Conservation (phyloP, 2,329 filamentous ascomycete species). For the Ceratocystis albifundus region DNA sequence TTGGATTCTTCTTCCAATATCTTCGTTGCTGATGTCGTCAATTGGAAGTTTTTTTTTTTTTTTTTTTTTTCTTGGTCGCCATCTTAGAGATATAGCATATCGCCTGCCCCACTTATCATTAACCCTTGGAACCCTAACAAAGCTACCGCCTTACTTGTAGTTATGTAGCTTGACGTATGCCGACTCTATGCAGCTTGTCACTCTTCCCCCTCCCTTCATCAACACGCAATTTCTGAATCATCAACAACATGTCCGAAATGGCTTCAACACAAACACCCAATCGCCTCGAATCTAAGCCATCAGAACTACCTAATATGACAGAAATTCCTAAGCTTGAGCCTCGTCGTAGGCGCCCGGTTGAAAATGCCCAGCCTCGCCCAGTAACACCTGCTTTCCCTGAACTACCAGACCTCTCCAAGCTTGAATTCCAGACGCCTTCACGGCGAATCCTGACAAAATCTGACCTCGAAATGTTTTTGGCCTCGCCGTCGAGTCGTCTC, state of each 20-base stretch:
- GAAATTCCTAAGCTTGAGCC: slow-evolving; percentile 58
- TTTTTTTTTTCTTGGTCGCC: background rate
- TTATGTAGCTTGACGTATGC: background rate
- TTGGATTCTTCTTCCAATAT: background rate
- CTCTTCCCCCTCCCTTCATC: too few species aligned
- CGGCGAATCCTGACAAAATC: slow-evolving; percentile 68
- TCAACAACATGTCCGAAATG: slow-evolving; percentile 9
- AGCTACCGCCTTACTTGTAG: background rate
- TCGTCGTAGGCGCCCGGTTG: slow-evolving; percentile 41
- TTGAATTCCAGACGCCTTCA: slow-evolving; percentile 54
- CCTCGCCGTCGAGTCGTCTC: slow-evolving; percentile 63
- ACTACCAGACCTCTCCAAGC: slow-evolving; percentile 44
- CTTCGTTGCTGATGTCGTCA: background rate
- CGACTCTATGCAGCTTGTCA: too few species aligned
- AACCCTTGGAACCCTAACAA: background rate
- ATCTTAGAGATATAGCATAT: background rate
- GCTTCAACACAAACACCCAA: slow-evolving; percentile 5
- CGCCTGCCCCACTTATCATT: background rate
- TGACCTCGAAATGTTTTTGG: slow-evolving; percentile 72
- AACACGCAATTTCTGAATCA: too few species aligned
- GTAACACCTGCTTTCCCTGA: slow-evolving; percentile 61
- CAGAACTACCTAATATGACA: slow-evolving; percentile 35
- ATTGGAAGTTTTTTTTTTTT: background rate
- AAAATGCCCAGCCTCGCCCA: slow-evolving; percentile 54
- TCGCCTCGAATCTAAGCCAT: slow-evolving; percentile 16